Evolutionary conservation across 257 asterid species (phyloP).

Genomic region (Pogostemon cablin): DNA sequence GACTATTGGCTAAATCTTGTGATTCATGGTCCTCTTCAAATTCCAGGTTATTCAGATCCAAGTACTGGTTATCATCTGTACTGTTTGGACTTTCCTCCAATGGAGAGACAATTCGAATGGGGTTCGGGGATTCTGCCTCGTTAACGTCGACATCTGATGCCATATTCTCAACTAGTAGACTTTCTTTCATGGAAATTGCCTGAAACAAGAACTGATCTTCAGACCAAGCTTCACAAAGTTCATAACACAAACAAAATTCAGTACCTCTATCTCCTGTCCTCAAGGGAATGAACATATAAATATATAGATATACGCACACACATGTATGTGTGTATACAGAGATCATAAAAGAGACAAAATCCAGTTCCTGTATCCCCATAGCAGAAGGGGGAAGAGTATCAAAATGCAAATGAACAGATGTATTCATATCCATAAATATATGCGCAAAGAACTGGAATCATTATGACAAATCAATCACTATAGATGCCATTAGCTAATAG

Average conservation of each 20-base stretch:
- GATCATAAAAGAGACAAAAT: not conserved
- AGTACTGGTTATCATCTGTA: slow-evolving; percentile 37
- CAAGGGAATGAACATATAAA: not conserved
- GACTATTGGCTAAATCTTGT: slow-evolving; percentile 35
- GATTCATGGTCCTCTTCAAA: slow-evolving; percentile 39
- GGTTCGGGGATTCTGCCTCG: slow-evolving; percentile 43
- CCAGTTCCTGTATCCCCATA: no score
- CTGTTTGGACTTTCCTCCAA: slow-evolving; percentile 40
- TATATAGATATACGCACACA: not conserved
- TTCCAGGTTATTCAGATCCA: slow-evolving; percentile 32
- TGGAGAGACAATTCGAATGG: slow-evolving; percentile 69
- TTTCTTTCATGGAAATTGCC: slow-evolving; percentile 84
- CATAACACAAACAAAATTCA: not conserved
- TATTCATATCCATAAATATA: no score
- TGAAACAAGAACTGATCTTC: slow-evolving; percentile 37
- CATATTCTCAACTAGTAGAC: slow-evolving; percentile 74
- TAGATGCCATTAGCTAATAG: slow-evolving; percentile 1
- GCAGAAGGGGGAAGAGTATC: no score
- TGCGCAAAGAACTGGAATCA: no score
- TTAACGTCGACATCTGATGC: slow-evolving; percentile 58
- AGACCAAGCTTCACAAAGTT: not conserved
- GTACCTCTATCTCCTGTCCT: not conserved
- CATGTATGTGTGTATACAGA: not conserved
- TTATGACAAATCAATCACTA: no score
- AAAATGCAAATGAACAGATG: no score